These are phyloP conservation scores for Backusella liffmaniae DNA, from an alignment of 192 early-diverging fungal genomes.

Conservation along the genomic window DNA sequence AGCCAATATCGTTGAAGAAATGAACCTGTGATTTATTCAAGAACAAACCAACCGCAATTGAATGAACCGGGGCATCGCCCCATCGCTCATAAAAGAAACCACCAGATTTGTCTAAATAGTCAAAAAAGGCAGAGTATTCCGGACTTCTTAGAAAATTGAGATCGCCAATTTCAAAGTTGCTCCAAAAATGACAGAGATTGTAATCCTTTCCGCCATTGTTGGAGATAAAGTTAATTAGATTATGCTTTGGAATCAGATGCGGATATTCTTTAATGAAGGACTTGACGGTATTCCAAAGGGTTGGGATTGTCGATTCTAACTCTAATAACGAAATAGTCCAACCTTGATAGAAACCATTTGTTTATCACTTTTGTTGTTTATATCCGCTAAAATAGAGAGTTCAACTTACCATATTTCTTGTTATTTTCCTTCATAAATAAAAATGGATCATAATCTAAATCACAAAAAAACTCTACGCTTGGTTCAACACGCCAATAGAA, in stretches of 20 bases:
- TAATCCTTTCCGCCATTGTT: slow-evolving; percentile 56
- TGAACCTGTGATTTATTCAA: slow-evolving; percentile 66
- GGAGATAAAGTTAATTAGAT: slow-evolving; percentile 42
- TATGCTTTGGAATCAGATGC: slow-evolving; percentile 49
- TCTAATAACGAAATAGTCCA: slow-evolving; percentile 69
- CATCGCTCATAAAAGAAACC: slow-evolving; percentile 88
- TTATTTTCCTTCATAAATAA: slow-evolving; percentile 69
- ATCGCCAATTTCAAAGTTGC: slow-evolving; percentile 86
- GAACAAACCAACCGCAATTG: slow-evolving; percentile 63
- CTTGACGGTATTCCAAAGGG: slow-evolving; percentile 68
- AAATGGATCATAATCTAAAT: slow-evolving; percentile 86
- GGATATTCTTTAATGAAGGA: slow-evolving; percentile 52
- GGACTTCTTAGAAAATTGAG: slow-evolving; percentile 68
- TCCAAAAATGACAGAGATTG: slow-evolving; percentile 77
- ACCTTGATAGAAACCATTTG: neutral
- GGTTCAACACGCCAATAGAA: slow-evolving; percentile 90
- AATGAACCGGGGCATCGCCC: slow-evolving; percentile 78
- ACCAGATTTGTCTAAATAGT: slow-evolving; percentile 69
- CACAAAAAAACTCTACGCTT: slow-evolving; percentile 73
- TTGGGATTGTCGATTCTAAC: slow-evolving; percentile 63
- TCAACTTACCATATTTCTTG: slow-evolving; percentile 62
- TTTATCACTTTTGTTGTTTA: too few relatives aligned
- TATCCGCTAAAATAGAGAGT: too few relatives aligned
- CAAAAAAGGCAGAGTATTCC: slow-evolving; percentile 63
- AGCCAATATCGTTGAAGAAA: slow-evolving; percentile 76